Conservation (phyloP, 2,329 filamentous ascomycete species). For the Trichoderma koningiopsis region DNA sequence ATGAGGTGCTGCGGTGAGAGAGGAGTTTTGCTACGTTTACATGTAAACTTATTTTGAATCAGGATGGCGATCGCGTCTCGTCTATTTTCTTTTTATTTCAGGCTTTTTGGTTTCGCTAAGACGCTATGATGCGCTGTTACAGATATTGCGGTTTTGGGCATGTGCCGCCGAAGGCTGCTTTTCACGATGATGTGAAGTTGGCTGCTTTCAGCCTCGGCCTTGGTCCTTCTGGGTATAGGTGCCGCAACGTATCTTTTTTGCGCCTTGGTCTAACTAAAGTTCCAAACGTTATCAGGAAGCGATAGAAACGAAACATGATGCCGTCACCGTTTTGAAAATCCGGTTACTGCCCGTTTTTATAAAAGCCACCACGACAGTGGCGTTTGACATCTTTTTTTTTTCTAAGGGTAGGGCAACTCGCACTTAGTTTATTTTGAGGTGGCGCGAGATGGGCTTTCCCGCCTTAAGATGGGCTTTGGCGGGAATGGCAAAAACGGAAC, state of each 20-base stretch:
- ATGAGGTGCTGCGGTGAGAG: not conserved
- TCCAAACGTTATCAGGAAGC: not conserved
- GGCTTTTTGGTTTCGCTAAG: not conserved
- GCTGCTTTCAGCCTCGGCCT: not conserved
- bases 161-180: not conserved
- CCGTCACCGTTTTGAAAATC: not conserved
- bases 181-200: not conserved
- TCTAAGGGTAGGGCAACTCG: too few relatives aligned
- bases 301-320: not conserved
- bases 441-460: not conserved
- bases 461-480: not conserved
- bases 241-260: too few relatives aligned
- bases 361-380: not conserved
- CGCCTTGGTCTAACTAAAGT: not conserved
- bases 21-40: not conserved
- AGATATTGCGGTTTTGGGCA: not conserved
- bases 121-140: slow-evolving; percentile 2
- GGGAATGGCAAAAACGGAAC: not conserved
- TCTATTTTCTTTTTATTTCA: not conserved
- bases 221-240: not conserved
- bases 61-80: not conserved
- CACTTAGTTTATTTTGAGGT: too few relatives aligned
- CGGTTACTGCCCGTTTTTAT: not conserved
- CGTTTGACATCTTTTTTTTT: not conserved
- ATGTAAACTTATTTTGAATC: not conserved